These are phyloP conservation scores for Hypomyces rosellus DNA, from an alignment of 2,329 filamentous ascomycete genomes.

Conservation along the genomic window DNA sequence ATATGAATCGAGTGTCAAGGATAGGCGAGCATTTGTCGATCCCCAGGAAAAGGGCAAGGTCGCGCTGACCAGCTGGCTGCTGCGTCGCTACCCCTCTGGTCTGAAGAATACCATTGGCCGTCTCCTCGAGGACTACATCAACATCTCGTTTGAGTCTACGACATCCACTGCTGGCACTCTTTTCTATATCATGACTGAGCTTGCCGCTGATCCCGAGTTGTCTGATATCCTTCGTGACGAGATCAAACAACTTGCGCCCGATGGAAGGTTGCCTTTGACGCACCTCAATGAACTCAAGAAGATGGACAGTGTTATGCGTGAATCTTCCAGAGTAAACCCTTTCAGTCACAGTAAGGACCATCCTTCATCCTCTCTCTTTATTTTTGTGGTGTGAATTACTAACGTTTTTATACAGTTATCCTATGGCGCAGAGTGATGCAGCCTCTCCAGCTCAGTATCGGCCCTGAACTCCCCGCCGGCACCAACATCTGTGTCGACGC, in stretches of 20 bases:
- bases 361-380: neutral
- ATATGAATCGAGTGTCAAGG: neutral
- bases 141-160: constrained; percentile 11
- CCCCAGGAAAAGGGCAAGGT: neutral
- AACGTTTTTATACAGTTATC: constrained; percentile 9
- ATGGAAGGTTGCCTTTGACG: constrained; percentile 14
- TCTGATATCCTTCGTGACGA: constrained; percentile 39
- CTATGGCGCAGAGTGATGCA: constrained; percentile 14
- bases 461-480: constrained; percentile 18
- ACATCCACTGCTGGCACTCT: constrained; percentile 6
- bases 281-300: constrained; percentile 17
- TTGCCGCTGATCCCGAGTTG: constrained; percentile 38
- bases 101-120: neutral
- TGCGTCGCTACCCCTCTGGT: neutral
- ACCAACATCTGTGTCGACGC: constrained; percentile 18
- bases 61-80: neutral
- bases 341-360: neutral
- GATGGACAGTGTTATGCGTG: constrained; percentile 21
- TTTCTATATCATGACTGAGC: constrained; percentile 31
- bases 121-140: constrained; percentile 9
- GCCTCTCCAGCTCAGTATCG: constrained; percentile 16
- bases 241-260: constrained; percentile 28
- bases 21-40: neutral
- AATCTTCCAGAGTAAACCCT: constrained; percentile 5
- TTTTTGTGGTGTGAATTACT: neutral